Percentiles rank a stretch among this genome's conserved stretches.
phyloP scores from a whole-genome alignment of 768 basidiomycete species.

The Vararia minispora region DNA sequence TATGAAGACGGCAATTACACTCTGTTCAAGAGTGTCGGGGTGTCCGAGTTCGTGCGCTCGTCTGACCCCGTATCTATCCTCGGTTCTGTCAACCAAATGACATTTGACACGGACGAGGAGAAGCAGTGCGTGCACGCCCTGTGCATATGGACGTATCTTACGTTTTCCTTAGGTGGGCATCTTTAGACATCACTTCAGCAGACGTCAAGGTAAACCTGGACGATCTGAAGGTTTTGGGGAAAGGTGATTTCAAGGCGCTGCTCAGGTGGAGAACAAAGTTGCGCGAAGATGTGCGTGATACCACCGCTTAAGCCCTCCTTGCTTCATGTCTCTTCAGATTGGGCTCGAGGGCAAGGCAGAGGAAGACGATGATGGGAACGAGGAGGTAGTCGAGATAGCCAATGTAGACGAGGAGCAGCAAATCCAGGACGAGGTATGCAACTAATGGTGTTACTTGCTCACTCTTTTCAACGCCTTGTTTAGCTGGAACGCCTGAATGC shows the following conservation, averaged over 20 bases:
- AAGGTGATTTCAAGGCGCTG: constrained; percentile 90
- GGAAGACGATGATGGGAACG: constrained; percentile 60
- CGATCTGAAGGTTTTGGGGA: constrained; percentile 94
- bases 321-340: constrained; percentile 31
- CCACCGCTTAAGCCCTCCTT: constrained; percentile 3
- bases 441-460: neutral
- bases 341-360: constrained; percentile 78
- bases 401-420: constrained; percentile 81
- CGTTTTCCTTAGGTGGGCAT: constrained; percentile 49
- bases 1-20: constrained; percentile 94
- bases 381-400: constrained; percentile 55
- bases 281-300: constrained; percentile 72
- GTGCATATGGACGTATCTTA: constrained; percentile 4
- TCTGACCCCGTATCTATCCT: constrained; percentile 71
- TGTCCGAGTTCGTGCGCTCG: constrained; percentile 57
- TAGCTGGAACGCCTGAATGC: constrained; percentile 78
- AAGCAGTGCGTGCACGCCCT: constrained; percentile 41
- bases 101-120: constrained; percentile 76
- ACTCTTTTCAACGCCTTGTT: constrained; percentile 2
- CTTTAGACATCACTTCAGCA: constrained; percentile 54
- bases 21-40: constrained; percentile 65
- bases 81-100: constrained; percentile 67
- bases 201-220: constrained; percentile 79
- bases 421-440: constrained; percentile 75
- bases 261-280: constrained; percentile 85